phyloP scores from a whole-genome alignment of 306 rosid genomes.

The Prunus campanulata region DNA sequence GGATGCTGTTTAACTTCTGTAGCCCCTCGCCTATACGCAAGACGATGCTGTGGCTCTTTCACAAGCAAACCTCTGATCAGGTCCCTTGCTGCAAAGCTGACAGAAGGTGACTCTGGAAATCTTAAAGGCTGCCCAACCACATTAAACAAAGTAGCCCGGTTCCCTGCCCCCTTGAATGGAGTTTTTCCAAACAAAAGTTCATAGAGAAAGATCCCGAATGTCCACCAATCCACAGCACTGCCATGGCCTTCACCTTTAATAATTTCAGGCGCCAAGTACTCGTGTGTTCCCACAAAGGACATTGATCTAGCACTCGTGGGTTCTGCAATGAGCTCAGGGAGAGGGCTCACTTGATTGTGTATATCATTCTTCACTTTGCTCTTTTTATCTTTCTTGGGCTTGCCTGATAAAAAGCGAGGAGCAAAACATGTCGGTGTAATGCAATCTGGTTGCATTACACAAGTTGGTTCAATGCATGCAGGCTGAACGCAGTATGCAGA shows the following conservation, averaged over 20 bases:
- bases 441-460: constrained; percentile 83
- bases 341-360: constrained; percentile 64
- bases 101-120: constrained; percentile 85
- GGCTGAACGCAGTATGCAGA: constrained; percentile 81
- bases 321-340: constrained; percentile 90
- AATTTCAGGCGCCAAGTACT: constrained; percentile 94
- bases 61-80: constrained; percentile 89
- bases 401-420: constrained; percentile 55
- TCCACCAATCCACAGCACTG: constrained; percentile 99
- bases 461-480: constrained; percentile 74
- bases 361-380: constrained; percentile 56
- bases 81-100: constrained; percentile 97
- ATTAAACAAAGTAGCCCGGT: constrained; percentile 86
- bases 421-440: constrained; percentile 77
- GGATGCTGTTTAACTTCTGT: constrained; percentile 93
- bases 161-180: constrained; percentile 83
- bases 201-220: constrained; percentile 88
- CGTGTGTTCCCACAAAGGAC: constrained; percentile 97
- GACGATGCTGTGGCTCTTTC: constrained; percentile 96
- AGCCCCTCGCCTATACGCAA: constrained; percentile 92
- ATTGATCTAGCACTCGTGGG: constrained; percentile 90
- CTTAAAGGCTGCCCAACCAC: constrained; percentile 92
- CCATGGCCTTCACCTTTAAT: constrained; percentile 98
- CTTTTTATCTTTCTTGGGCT: constrained; percentile 66
- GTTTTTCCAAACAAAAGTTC: constrained; percentile 94